Base-by-base conservation (phyloP, 768 basidiomycete genomes). In the Lyophyllum semitale region DNA sequence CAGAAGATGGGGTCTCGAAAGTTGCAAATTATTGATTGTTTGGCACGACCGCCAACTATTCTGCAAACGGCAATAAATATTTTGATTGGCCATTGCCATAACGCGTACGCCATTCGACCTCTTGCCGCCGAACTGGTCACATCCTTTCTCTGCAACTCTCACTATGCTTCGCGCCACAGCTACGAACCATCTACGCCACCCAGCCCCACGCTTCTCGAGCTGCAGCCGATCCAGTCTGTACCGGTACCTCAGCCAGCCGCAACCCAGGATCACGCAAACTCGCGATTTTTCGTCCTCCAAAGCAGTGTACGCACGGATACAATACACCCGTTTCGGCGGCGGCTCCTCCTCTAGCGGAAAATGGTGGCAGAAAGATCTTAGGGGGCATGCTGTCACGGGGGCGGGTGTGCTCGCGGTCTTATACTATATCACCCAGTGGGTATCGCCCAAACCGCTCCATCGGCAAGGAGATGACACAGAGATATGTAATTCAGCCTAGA, bases 401-500 rank as follows among this genome's bases (percentile, higher is more conserved):
- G 40, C 64, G 2, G 46, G 56, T 26, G 61, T 55, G 0, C 18
- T 63, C 37, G 65, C 63, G 17, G 56, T 48, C n/a, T 48, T 60
- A 1, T 75, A 71, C 53, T 75, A 73, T 49, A 51, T 73, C 12
- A 47, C 64, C 13, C 72, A 78, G 77, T 78, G 22, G 23, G 59
- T 63, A 13, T 17, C 3, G 5, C 5, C 17, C 12, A 12, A 35
- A 13, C 35, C 15, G 6, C 17, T 22, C 5, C 47, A 5, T 12
- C 23, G 7, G 13, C 9, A 2, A 18, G 25, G 8, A 4, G 27
- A 18, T 40, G n/a, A 44, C 11, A 22, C 12, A 18, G n/a, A 2
- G 25, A 17, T 27, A 25, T 18, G 5, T 25, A 9, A 22, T 23
- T 7, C 58, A 95, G 93, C 64, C 76, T 95, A 25, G 95, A 98